Evolutionary conservation across 345 rosid species (phyloP), one percentile per base, ranked within the genome.

Genomic region (Eucalyptus shirleyi): DNA sequence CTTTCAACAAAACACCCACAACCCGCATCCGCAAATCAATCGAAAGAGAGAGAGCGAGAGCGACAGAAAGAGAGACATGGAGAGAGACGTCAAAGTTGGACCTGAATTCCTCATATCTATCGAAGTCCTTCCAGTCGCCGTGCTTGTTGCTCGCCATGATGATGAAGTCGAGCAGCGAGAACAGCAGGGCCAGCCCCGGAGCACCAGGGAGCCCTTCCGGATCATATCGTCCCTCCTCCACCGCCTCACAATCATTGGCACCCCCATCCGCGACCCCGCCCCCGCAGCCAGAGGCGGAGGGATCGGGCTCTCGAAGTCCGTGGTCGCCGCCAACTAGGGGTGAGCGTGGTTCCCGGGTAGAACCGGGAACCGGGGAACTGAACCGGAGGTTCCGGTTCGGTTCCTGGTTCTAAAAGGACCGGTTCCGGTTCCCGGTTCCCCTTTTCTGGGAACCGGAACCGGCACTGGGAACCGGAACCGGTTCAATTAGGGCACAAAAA

Each of bases 61-160:
- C 50, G 50, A 49, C 50, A 49, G 50, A 3, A 26, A 80, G 6
- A 42, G 49, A n/a, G 80, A 59, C 18, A 37, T 2, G 13, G 13
- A 44, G 30, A 49, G 50, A 12, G 15, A 30, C 59, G 7, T 15
- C 50, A 45, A 77, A 18, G 8, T 47, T 10, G 17, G 40, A 97
- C 99, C 94, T 97, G 95, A 94, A 97, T 90, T 98, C 99, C 88
- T 97, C 94, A 90, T 97, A 98, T 3, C 89, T 90, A 83, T 96
- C 96, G 91, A 95, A 97, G 88, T 94, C 86, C 88, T 91, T 87
- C 94, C 96, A 89, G 81, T 87, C 92, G 5, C 99, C 98, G 88
- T 96, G 99, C 91, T 92, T 94, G 90, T 98, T 98, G 62, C 95
- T 94, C 9, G 93, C 98, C 96, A 93, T 95, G 89, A 96, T 90